Evolutionary conservation across 768 basidiomycete species (phyloP).

Genomic region (Mrakia blollopis): DNA sequence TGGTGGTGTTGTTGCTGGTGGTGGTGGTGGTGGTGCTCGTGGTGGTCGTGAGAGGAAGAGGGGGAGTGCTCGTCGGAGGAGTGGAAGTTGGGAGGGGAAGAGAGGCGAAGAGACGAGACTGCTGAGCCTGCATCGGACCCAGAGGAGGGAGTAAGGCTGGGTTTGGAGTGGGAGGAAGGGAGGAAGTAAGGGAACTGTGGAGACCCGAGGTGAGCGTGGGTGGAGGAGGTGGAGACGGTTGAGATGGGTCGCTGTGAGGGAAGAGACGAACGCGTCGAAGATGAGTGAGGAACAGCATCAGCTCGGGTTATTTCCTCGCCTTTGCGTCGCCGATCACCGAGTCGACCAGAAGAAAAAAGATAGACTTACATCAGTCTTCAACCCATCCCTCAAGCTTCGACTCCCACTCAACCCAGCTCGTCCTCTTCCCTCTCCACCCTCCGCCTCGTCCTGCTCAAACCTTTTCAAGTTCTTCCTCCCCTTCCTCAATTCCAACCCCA

Average conservation of each 20-base stretch:
- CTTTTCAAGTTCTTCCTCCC: not conserved
- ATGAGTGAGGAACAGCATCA: no score
- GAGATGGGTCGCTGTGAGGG: slow-evolving; percentile 15
- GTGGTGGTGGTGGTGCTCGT: not conserved
- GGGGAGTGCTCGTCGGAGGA: not conserved
- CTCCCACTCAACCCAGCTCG: not conserved
- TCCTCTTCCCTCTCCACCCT: not conserved
- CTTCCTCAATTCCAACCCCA: not conserved
- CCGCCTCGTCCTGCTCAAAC: not conserved
- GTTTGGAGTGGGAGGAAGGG: slow-evolving; percentile 11
- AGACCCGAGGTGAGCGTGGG: slow-evolving; percentile 14
- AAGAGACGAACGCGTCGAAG: no score
- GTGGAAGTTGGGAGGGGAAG: not conserved
- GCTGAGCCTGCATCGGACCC: not conserved
- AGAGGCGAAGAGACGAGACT: not conserved
- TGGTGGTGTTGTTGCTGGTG: no score
- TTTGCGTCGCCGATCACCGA: no score
- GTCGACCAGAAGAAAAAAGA: no score
- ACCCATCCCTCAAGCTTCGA: not conserved
- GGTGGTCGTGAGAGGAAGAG: not conserved
- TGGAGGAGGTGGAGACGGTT: slow-evolving; percentile 17
- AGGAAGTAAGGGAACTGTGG: slow-evolving; percentile 17
- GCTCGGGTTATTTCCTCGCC: no score
- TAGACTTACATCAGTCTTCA: slow-evolving; percentile 15
- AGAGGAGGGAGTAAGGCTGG: not conserved